Percentiles rank a stretch among this genome's conserved stretches.
These are phyloP conservation scores for Galerina sulciceps DNA, from an alignment of 768 basidiomycete species.

Conservation along the genomic window DNA sequence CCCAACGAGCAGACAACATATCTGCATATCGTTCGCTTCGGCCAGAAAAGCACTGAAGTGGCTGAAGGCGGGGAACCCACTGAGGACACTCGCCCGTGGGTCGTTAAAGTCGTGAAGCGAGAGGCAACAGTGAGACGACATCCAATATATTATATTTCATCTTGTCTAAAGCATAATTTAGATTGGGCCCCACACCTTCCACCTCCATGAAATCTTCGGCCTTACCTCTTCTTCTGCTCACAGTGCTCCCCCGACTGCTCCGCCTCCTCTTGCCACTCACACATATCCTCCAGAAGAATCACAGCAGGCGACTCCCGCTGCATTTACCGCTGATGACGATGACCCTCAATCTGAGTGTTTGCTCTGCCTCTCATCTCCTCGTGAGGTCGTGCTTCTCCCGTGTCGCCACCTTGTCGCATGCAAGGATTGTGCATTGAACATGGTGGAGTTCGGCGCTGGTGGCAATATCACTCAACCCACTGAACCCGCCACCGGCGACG, in stretches of 20 bases:
- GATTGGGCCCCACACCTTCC: conserved; percentile 95
- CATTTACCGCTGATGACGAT: conserved; percentile 49
- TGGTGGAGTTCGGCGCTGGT: conserved; percentile 97
- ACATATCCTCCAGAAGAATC: conserved; percentile 36
- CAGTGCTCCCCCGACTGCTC: conserved; percentile 31
- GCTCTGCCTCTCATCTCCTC: conserved; percentile 84
- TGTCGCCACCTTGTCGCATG: conserved; percentile 95
- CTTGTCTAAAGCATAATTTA: conserved; percentile 26
- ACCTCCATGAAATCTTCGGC: conserved; percentile 94
- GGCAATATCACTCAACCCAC: conserved; percentile 75
- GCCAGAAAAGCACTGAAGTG: conserved; percentile 38
- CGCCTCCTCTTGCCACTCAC: conserved; percentile 33
- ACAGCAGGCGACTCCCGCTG: conserved; percentile 51
- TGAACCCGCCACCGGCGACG: conserved; percentile 33
- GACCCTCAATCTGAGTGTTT: conserved; percentile 89
- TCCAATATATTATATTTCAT: not conserved
- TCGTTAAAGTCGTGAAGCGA: conserved; percentile 90
- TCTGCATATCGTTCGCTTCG: conserved; percentile 80
- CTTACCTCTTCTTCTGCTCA: conserved; percentile 64
- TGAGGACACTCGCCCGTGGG: conserved; percentile 79
- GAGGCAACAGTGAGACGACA: conserved; percentile 71
- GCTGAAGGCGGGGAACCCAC: conserved; percentile 30
- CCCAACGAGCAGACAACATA: conserved; percentile 91
- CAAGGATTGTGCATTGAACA: conserved; percentile 93
- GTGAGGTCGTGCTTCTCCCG: conserved; percentile 91